These are phyloP conservation scores for Pigoraptor vietnamica DNA, from an alignment of 78 protist species.

Conservation along the genomic window DNA sequence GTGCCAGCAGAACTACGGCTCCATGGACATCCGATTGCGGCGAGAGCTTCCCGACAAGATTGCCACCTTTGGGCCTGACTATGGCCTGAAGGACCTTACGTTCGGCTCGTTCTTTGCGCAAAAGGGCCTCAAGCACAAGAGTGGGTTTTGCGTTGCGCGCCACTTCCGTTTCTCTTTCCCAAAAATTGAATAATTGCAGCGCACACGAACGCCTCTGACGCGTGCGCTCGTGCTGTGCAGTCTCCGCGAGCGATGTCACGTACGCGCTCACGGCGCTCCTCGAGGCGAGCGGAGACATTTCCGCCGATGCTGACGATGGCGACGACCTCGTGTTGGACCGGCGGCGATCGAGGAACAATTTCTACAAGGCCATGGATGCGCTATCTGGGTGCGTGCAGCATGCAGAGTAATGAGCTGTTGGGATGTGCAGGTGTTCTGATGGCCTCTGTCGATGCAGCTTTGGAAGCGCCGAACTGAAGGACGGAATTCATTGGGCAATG, in stretches of 20 bases:
- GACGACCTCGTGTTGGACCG: not conserved
- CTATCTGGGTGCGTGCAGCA: not conserved
- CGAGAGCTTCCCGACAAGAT: slow-evolving; percentile 8
- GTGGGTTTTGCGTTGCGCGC: no score
- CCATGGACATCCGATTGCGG: slow-evolving; percentile 21
- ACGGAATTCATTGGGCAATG: not conserved
- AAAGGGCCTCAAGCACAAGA: not conserved
- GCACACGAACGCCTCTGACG: no score
- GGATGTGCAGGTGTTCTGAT: no score
- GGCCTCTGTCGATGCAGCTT: no score
- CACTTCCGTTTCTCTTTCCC: no score
- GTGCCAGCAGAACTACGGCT: slow-evolving; percentile 16
- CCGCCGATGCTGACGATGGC: not conserved
- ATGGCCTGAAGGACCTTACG: slow-evolving; percentile 35
- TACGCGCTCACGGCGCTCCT: slow-evolving; percentile 46
- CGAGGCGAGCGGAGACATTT: slow-evolving; percentile 19
- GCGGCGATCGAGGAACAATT: not conserved
- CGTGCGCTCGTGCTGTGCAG: no score
- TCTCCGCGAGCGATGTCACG: slow-evolving; percentile 45
- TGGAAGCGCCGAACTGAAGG: not conserved
- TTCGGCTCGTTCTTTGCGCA: slow-evolving; percentile 29
- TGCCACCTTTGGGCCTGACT: slow-evolving; percentile 2
- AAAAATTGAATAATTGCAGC: no score
- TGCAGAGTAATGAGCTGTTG: no score
- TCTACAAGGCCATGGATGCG: not conserved